Conservation (phyloP, 2,329 filamentous ascomycete genomes). For the Penicillium palitans region DNA sequence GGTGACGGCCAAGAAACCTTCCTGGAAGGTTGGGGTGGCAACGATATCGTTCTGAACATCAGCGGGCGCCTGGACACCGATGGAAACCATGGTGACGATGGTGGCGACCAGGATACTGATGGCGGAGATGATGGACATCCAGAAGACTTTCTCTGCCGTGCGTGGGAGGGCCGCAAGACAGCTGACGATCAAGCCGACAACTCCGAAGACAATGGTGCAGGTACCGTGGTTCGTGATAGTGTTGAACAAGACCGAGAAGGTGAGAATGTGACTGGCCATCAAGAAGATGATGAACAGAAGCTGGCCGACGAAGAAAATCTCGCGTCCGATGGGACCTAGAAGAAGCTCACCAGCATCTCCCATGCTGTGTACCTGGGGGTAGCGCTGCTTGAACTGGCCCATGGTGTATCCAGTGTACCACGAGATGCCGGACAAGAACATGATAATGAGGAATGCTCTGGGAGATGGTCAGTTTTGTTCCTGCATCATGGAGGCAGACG, state of each 20-base stretch:
- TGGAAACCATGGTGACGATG: conserved; percentile 63
- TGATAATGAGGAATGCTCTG: conserved; percentile 50
- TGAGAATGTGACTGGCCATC: conserved; percentile 67
- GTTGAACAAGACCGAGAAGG: conserved; percentile 66
- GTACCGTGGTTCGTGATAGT: conserved; percentile 59
- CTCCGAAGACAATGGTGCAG: conserved; percentile 62
- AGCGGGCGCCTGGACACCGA: conserved; percentile 53
- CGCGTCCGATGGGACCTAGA: conserved; percentile 59
- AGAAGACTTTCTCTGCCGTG: conserved; percentile 61
- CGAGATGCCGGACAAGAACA: conserved; percentile 54
- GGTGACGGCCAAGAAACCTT: conserved; percentile 48
- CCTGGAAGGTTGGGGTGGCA: conserved; percentile 49
- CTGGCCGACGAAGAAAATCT: conserved; percentile 62
- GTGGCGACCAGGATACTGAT: conserved; percentile 63
- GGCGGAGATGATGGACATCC: conserved; percentile 62
- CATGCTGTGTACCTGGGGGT: conserved; percentile 62
- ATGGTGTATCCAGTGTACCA: conserved; percentile 61
- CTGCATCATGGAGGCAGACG: neutral
- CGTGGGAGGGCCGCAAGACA: conserved; percentile 59
- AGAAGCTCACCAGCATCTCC: conserved; percentile 65
- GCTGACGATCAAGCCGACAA: conserved; percentile 58
- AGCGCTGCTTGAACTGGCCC: conserved; percentile 56
- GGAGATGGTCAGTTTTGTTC: conserved; percentile 6
- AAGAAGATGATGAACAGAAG: conserved; percentile 65
- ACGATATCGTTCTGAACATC: conserved; percentile 37